phyloP scores from a whole-genome alignment of 208 protist genomes.

The Naegleria lovaniensis region DNA sequence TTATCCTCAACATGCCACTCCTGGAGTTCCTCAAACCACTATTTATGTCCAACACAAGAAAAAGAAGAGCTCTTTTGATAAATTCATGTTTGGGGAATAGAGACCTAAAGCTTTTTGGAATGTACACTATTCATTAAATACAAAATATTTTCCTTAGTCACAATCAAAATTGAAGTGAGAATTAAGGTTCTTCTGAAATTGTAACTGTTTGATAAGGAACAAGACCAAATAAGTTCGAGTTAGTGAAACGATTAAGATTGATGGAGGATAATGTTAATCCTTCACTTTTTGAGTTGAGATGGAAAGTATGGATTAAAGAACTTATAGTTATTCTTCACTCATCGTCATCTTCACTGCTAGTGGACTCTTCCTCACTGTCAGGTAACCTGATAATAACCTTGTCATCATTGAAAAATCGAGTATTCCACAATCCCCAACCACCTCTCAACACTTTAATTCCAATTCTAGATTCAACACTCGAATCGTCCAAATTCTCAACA shows the following conservation, averaged over 20 bases:
- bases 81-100: background rate
- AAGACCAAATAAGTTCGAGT: too few relatives aligned
- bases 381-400: background rate
- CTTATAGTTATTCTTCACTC: too few relatives aligned
- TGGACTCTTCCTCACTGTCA: background rate
- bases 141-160: background rate
- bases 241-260: too few relatives aligned
- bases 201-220: too few relatives aligned
- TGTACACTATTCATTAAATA: background rate
- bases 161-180: too few relatives aligned
- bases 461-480: background rate
- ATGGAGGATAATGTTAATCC: too few relatives aligned
- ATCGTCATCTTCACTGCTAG: too few relatives aligned
- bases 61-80: background rate
- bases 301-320: too few relatives aligned
- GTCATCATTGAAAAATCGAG: background rate
- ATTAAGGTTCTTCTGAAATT: too few relatives aligned
- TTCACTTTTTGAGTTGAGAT: too few relatives aligned
- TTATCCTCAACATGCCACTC: background rate
- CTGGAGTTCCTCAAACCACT: background rate
- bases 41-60: background rate
- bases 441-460: background rate
- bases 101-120: too few relatives aligned
- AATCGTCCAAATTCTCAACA: background rate
- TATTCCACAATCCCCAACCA: background rate